A percentile compares a stretch with the other conserved stretches of the same genome.
phyloP scores from a whole-genome alignment of 495 filamentous ascomycete species.

The Pseudomonodictys pantanalensis region DNA sequence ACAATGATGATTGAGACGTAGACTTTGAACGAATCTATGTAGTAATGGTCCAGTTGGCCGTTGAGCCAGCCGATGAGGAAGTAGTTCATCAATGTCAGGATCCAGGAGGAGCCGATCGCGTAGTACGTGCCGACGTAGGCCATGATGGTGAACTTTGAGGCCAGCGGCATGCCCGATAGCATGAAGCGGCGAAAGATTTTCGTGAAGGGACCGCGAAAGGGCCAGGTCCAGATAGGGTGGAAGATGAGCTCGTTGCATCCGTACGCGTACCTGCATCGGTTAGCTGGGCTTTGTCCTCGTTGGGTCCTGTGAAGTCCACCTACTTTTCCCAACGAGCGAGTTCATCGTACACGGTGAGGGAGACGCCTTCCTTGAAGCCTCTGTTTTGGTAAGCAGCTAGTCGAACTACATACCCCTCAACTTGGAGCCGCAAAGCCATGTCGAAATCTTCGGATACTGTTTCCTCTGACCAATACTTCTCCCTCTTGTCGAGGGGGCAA shows the following conservation, averaged over 20 bases:
- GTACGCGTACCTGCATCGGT: conserved; percentile 51
- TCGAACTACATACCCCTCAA: conserved; percentile 68
- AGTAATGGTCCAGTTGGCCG: conserved; percentile 48
- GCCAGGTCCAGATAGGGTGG: conserved; percentile 63
- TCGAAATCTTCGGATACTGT: conserved; percentile 85
- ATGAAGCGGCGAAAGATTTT: conserved; percentile 70
- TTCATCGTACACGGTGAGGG: conserved; percentile 81
- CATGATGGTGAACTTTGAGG: conserved; percentile 75
- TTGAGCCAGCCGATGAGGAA: conserved; percentile 64
- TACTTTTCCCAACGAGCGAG: conserved; percentile 83
- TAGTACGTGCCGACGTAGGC: conserved; percentile 89
- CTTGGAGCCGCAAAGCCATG: conserved; percentile 77
- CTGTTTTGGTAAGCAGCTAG: conserved; percentile 70
- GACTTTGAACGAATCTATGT: conserved; percentile 50
- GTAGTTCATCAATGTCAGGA: conserved; percentile 74
- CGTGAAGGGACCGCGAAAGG: conserved; percentile 63
- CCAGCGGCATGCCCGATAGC: conserved; percentile 68
- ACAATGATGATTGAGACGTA: conserved; percentile 51
- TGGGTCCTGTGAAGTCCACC: background rate
- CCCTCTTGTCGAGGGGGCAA: conserved; percentile 59
- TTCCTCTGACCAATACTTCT: conserved; percentile 82
- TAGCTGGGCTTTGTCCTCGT: background rate
- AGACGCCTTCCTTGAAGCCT: conserved; percentile 82
- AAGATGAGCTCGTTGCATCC: conserved; percentile 84
- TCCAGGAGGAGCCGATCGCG: conserved; percentile 74